Evolutionary conservation across 2,329 filamentous ascomycete species (phyloP), one percentile per base, ranked within the genome.

Genomic region (Teratosphaeria viscida): DNA sequence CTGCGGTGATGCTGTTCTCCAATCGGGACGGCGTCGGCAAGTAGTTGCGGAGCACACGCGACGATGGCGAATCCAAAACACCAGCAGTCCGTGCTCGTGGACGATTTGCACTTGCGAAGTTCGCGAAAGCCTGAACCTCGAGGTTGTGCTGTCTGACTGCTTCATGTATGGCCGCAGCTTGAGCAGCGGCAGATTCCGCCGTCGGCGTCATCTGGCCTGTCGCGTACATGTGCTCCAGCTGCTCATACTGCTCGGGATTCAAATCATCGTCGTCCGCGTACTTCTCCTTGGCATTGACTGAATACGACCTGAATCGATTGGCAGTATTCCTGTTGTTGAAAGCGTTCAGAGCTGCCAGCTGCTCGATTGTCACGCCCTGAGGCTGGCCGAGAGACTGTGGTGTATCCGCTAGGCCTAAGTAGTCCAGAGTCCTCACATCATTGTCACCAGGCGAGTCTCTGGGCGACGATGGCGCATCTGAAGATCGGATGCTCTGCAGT

Each of bases 201-300:
- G 78, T 78, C 10, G 85, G 83, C 1, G 83, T 86, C 63, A 85
- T 72, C 2, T 79, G 78, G 27, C 84, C 84, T 57, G 34, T 54
- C 11, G 82, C 84, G 63, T 83, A 83, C 57, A 78, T 74, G 57
- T 78, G 76, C 68, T 84, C 83, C 58, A 78, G 73, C 57, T 77
- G 76, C 53, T 81, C 79, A 68, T 85, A 85, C 43, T 73, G 68
- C 19, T 71, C 70, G 58, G 72, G 59, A 59, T 78, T 76, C 55
- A 74, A 75, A 61, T 88, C 90, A 16, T 89, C 86, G 57, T 95
- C 92, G 67, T 95, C 90, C 2, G 89, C 92, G 68, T 97, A 97
- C 73, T 94, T 95, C 73, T 97, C 92, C 75, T 95, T 96, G 59
- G 95, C 95, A 74, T 99, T 99, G 65, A 99, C 94, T 0, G 94